Percentiles rank a stretch among this genome's conserved stretches.
Evolutionary conservation across 1,284 basidiomycete species (phyloP).

Genomic region (Irpex sp.): DNA sequence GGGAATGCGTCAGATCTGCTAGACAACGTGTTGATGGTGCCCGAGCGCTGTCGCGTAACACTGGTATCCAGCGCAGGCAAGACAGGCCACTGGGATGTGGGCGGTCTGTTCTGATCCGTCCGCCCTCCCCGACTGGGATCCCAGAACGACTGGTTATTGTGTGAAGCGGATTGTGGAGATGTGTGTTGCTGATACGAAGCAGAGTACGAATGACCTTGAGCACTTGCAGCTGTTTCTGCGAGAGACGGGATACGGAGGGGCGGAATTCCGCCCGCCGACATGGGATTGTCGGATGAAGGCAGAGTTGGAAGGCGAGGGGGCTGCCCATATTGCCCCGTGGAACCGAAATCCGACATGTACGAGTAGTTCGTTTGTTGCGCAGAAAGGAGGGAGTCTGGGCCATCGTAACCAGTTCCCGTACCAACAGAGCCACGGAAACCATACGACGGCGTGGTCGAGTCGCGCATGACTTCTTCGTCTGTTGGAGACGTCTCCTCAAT

Average conservation of each 20-base stretch:
- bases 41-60: constrained; percentile 21
- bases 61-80: constrained; percentile 28
- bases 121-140: constrained; percentile 15
- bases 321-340: constrained; percentile 12
- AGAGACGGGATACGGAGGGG: constrained; percentile 20
- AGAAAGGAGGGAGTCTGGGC: constrained; percentile 9
- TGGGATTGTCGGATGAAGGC: constrained; percentile 5
- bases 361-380: constrained; percentile 16
- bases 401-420: constrained; percentile 17
- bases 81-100: constrained; percentile 21
- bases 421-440: constrained; percentile 12
- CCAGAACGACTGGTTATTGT: constrained; percentile 17
- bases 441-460: constrained; percentile 15
- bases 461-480: constrained; percentile 35
- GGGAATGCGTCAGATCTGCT: constrained; percentile 23
- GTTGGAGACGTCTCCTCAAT: constrained; percentile 19
- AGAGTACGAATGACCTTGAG: constrained; percentile 15
- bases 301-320: constrained; percentile 7
- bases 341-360: constrained; percentile 17
- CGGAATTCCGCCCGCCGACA: constrained; percentile 12
- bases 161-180: constrained; percentile 9
- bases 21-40: constrained; percentile 12
- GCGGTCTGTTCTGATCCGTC: constrained; percentile 15
- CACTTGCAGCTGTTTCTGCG: constrained; percentile 12
- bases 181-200: constrained; percentile 12